Evolutionary conservation across 805 yeast species (phyloP), one percentile per base, ranked within the genome.

Genomic region (Candida andamanensis): DNA sequence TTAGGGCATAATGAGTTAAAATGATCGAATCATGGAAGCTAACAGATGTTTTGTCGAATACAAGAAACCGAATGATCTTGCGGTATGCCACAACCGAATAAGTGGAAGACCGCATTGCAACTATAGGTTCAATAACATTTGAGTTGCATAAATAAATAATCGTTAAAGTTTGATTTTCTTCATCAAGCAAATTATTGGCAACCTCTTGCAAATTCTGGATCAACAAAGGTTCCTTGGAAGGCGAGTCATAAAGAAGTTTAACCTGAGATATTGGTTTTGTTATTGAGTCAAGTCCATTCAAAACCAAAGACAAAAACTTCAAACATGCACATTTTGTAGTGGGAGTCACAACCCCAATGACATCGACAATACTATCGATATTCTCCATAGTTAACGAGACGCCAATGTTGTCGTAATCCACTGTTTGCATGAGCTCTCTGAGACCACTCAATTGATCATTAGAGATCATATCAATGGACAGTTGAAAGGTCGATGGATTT

Each of bases 401-500:
- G 10, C 8, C 20, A 16, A 12, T 6, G 6, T 15, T 10, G n/a
- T 16, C 13, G 15, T 15, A 8, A 15, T 11, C 9, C 9, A 15
- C 19, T 12, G 18, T 23, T 3, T 20, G 17, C 9, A 17, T n/a
- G 15, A 33, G 21, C 12, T 11, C 15, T 4, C 5, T 4, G 4
- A 34, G 14, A 8, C 17, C n/a, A 7, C 19, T 26, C 13, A 14
- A 13, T 13, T 17, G 14, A 6, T n/a, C 10, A 12, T 24, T 16
- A 11, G 24, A 21, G 14, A 37, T 26, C 7, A 35, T 20, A 2
- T 17, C 18, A 15, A 37, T 17, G 15, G 33, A 25, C 22, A 19
- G 4, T 10, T 10, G 24, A 19, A 29, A 33, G 10, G 32, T 33
- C 4, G 30, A 20, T 4, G 24, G 20, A 22, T 36, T 36, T 15